phyloP scores from a whole-genome alignment of 148 eudicot species.

The Linanthus parryae region DNA sequence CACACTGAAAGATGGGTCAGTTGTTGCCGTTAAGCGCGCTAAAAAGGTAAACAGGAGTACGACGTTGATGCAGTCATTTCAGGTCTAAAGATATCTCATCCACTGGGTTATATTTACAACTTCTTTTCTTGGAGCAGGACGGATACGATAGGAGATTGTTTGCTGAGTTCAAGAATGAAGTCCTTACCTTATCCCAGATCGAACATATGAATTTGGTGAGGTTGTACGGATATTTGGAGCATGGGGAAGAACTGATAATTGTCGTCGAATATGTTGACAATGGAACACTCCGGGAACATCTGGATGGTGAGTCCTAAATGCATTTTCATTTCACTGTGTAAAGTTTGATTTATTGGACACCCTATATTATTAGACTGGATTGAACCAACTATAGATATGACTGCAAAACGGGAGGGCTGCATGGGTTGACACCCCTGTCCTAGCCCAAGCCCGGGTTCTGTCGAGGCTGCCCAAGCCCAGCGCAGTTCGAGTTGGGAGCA shows the following conservation, averaged over 20 bases:
- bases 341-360: too few species aligned
- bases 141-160: slow-evolving; percentile 18
- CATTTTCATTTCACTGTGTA: too few species aligned
- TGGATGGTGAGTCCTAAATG: slow-evolving; percentile 48
- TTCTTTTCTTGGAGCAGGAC: slow-evolving; percentile 37
- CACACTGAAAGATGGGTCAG: slow-evolving; percentile 44
- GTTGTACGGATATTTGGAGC: slow-evolving; percentile 59
- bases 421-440: too few species aligned
- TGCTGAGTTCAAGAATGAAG: slow-evolving; percentile 58
- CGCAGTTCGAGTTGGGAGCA: too few species aligned
- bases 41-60: slow-evolving; percentile 34
- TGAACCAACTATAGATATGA: too few species aligned
- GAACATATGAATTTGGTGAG: slow-evolving; percentile 71
- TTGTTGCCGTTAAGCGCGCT: slow-evolving; percentile 68
- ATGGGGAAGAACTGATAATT: slow-evolving; percentile 50
- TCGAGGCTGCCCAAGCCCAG: too few species aligned
- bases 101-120: slow-evolving; percentile 6
- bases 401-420: too few species aligned
- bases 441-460: too few species aligned
- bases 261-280: slow-evolving; percentile 66
- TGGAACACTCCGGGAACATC: slow-evolving; percentile 62
- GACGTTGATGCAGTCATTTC: slow-evolving; percentile 1
- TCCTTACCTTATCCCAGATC: slow-evolving; percentile 53
- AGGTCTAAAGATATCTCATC: not conserved
- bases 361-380: too few species aligned